Percentiles rank a stretch among this genome's conserved stretches.
Conservation (phyloP, 2,329 filamentous ascomycete species). For the Cytospora paraplurivora region DNA sequence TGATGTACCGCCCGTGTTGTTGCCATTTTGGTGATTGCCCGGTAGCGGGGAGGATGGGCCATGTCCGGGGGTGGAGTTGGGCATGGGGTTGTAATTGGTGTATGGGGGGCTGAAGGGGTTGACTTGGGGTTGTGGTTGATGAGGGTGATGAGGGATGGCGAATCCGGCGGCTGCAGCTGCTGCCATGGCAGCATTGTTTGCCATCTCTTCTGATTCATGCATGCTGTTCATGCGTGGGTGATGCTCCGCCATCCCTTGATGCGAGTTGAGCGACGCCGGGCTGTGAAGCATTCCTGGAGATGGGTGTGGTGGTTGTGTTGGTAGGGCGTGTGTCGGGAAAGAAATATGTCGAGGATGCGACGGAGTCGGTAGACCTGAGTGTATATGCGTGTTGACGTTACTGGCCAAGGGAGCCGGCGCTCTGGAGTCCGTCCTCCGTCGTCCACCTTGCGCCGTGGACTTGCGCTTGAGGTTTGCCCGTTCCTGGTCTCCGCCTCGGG, state of each 20-base stretch:
- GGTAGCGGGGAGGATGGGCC: conserved; percentile 39
- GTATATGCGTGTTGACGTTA: conserved; percentile 35
- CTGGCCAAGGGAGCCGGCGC: conserved; percentile 40
- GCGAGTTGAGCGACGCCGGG: conserved; percentile 31
- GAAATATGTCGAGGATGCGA: conserved; percentile 27
- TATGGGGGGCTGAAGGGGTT: conserved; percentile 44
- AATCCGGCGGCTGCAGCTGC: conserved; percentile 45
- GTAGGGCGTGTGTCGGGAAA: conserved; percentile 30
- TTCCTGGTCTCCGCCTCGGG: conserved; percentile 38
- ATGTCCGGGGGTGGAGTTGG: conserved; percentile 28
- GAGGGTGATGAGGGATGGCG: conserved; percentile 34
- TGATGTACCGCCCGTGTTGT: conserved; percentile 39
- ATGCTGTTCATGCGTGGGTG: conserved; percentile 40
- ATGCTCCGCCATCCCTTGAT: conserved; percentile 30
- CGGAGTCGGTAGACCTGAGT: conserved; percentile 35
- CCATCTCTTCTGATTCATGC: conserved; percentile 40
- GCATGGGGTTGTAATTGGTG: conserved; percentile 42
- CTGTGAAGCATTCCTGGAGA: conserved; percentile 40
- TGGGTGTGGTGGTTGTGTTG: conserved; percentile 30
- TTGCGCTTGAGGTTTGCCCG: conserved; percentile 53
- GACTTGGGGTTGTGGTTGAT: conserved; percentile 35
- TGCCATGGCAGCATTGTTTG: conserved; percentile 40
- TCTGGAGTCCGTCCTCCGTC: conserved; percentile 45
- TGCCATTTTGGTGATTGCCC: conserved; percentile 35
- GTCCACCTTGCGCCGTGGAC: conserved; percentile 43